Conservation (phyloP, 768 basidiomycete genomes). For the Tephrocybe sp. region DNA sequence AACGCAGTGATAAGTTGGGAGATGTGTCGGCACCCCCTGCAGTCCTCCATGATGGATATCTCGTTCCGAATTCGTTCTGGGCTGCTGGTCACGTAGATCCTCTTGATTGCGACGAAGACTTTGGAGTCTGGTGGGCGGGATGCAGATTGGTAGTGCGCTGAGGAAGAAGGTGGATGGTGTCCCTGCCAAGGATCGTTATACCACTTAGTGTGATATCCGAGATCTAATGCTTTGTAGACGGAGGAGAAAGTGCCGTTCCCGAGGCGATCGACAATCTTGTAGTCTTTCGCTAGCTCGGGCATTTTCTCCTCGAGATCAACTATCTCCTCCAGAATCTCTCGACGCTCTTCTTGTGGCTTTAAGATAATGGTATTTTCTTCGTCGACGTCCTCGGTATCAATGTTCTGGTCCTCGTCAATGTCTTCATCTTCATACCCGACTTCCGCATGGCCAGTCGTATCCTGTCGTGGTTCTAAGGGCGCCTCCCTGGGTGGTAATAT, state of each 20-base stretch:
- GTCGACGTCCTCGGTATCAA: conserved; percentile 44
- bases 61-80: conserved; percentile 94
- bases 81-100: conserved; percentile 95
- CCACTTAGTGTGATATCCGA: conserved; percentile 72
- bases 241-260: conserved; percentile 99
- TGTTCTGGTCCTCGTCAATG: conserved; percentile 25
- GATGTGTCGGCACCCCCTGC: conserved; percentile 81
- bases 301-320: conserved; percentile 64
- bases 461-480: not conserved
- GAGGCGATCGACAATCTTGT: conserved; percentile 83
- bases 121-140: conserved; percentile 42
- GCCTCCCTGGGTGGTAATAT: conserved; percentile 7
- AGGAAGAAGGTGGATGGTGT: conserved; percentile 57
- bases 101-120: conserved; percentile 90
- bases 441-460: not conserved
- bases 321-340: conserved; percentile 79
- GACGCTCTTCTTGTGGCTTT: conserved; percentile 65
- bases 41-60: conserved; percentile 84
- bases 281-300: conserved; percentile 64
- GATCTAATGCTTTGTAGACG: conserved; percentile 96
- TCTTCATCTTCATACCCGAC: conserved; percentile 9
- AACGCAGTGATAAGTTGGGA: conserved; percentile 96
- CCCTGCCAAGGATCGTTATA: conserved; percentile 77
- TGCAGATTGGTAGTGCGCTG: conserved; percentile 62
- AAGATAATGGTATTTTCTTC: conserved; percentile 61